Evolutionary conservation across 192 early-diverging fungal genomes (phyloP).

Genomic region (Umbelopsis ramanniana): DNA sequence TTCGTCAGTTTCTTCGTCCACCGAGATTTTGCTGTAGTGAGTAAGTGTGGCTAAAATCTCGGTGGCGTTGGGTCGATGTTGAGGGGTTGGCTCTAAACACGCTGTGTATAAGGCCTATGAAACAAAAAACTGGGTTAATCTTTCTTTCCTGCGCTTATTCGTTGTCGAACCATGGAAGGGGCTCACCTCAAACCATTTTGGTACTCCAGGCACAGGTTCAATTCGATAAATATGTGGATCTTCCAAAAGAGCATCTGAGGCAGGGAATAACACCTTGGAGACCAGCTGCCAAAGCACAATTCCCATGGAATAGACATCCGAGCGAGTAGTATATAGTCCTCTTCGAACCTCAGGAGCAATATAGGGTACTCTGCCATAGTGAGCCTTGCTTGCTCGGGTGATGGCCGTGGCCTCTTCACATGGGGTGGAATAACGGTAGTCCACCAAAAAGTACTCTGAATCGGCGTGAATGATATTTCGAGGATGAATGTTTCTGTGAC

Average conservation of each 20-base stretch:
- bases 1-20: neutral
- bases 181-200: slow-evolving; percentile 33
- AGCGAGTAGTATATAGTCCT: slow-evolving; percentile 51
- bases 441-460: slow-evolving; percentile 42
- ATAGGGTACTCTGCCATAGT: slow-evolving; percentile 59
- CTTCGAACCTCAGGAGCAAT: slow-evolving; percentile 56
- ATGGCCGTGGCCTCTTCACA: slow-evolving; percentile 33
- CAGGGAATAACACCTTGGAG: slow-evolving; percentile 40
- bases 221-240: slow-evolving; percentile 27
- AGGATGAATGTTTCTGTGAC: slow-evolving; percentile 40
- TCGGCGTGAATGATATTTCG: slow-evolving; percentile 40
- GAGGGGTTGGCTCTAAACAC: slow-evolving; percentile 35
- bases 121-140: neutral
- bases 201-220: slow-evolving; percentile 37
- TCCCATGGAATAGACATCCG: slow-evolving; percentile 59
- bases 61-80: slow-evolving; percentile 33
- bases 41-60: slow-evolving; percentile 20
- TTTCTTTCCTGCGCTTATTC: neutral
- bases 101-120: slow-evolving; percentile 20
- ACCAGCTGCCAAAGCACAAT: slow-evolving; percentile 59
- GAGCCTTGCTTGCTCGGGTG: slow-evolving; percentile 45
- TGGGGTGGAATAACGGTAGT: slow-evolving; percentile 38
- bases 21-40: neutral
- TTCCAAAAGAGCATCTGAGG: slow-evolving; percentile 34
- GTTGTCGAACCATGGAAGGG: neutral